Conservation (phyloP, 768 basidiomycete species). For the Kwoniella bestiolae region DNA sequence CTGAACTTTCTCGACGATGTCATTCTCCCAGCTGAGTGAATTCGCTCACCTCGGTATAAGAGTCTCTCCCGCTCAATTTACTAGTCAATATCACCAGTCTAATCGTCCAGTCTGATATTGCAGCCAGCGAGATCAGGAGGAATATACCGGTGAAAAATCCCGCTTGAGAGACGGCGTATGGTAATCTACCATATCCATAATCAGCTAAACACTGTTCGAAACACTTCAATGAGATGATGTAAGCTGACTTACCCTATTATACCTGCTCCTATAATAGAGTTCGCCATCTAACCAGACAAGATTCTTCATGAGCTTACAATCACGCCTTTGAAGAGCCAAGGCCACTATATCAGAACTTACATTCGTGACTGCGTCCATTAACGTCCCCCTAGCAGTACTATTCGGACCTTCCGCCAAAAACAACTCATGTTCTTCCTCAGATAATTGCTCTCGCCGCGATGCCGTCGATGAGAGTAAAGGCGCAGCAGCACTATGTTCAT, state of each 20-base stretch:
- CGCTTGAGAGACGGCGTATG: constrained; percentile 91
- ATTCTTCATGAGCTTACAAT: too few species aligned
- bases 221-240: neutral
- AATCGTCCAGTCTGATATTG: constrained; percentile 84
- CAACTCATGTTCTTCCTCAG: constrained; percentile 25
- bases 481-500: constrained; percentile 14
- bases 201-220: neutral
- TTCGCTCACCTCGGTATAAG: constrained; percentile 70
- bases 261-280: constrained; percentile 32
- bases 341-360: constrained; percentile 16
- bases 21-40: neutral
- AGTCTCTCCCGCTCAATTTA: constrained; percentile 87
- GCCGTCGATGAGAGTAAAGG: constrained; percentile 8
- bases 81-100: constrained; percentile 93
- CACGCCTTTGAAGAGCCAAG: neutral
- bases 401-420: constrained; percentile 20
- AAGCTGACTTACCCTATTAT: constrained; percentile 30
- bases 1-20: neutral
- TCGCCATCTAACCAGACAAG: constrained; percentile 26
- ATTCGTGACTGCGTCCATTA: constrained; percentile 29
- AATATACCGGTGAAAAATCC: constrained; percentile 86
- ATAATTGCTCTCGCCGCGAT: neutral
- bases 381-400: constrained; percentile 15
- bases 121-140: constrained; percentile 78
- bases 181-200: constrained; percentile 64